Evolutionary conservation across 2,329 filamentous ascomycete genomes (phyloP), one percentile per base, ranked within the genome.

Genomic region (Plenodomus tracheiphilus): DNA sequence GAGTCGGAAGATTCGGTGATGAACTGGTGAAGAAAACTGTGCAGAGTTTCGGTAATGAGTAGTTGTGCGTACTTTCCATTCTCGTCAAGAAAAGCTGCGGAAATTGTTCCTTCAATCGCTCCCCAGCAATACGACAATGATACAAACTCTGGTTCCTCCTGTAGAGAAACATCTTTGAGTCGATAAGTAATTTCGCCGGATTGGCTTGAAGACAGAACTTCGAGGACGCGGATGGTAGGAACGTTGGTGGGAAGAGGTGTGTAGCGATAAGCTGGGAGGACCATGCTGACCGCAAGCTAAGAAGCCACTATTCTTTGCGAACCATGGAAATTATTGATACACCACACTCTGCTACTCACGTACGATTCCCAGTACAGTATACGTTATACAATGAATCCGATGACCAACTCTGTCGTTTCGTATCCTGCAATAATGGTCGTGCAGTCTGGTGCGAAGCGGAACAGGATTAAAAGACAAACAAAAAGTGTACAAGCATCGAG

Each of bases 111-210:
- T 15, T 42, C 35, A 6, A 40, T 39, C 6, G 30, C 20, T 11
- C 51, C 54, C 54, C 51, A 58, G 30, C 48, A 52, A 30, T 58
- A 53, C 28, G 51, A 53, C 2, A 58, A 32, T 3, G 51, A 25
- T 20, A 52, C 47, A 35, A 49, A 58, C 17, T 22, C 34, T 17
- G 28, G 30, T 18, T 41, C 35, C 2, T 43, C 34, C 13, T 28
- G 28, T 16, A 53, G 35, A 15, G 18, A 32, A 8, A 35, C 39
- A 32, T 39, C 15, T 30, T 37, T 22, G 2, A 53, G 22, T 16
- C 19, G 18, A 41, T 39, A 49, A 16, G 28, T 39, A 10, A 53
- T 7, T 9, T 28, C 39, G 10, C 11, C 19, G 20, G 30, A 17
- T 9, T 8, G 3, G 5, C 21, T 4, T 13, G 30, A 21, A 30